Base-by-base conservation (phyloP, 306 rosid genomes). In the Sesbania bispinosa region DNA sequence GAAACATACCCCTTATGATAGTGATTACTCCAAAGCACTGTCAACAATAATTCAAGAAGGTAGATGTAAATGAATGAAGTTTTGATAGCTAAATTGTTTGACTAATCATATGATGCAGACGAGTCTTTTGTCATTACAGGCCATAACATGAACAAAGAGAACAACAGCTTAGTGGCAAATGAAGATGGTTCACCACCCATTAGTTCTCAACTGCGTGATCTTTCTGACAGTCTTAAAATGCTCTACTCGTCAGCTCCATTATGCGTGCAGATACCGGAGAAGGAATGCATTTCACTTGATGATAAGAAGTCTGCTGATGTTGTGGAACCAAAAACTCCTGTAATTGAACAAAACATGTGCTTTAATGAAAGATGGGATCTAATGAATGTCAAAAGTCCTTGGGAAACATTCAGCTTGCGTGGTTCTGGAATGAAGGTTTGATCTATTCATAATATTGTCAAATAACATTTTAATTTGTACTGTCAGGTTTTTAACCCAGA, bases 341-440 rank as follows among this genome's bases (percentile, higher is more conserved):
- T 35, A 8, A 60, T 3, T 32, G 85, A 78, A 73, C 82, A 57
- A 10, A 79, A 54, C 54, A 45, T 18, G 63, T 70, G 45, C 4
- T 32, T 15, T 47, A 67, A 43, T 35, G 85, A 81, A 60, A 76
- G 58, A 75, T 57, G 71, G 38, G 88, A 81, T 41, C 71, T 38
- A 48, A 41, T 67, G 53, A 74, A 80, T 62, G 11, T 71, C 65
- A 75, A 69, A 50, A 90, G 89, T 78, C 98, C 98, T 20, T 94
- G 96, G 97, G 84, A 80, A 77, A 63, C 83, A 15, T 79, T 81
- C 20, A 86, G 82, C 45, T 19, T 58, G 65, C 82, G 74, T 53
- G 76, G 76, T 62, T 65, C 92, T 51, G 92, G 85, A 43, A 53
- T 93, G 86, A 87, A 94, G 97, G 98, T 94, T 62, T 68, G 81